Conservation (phyloP, 176 grass and related monocot genomes). For the Cenchrus fungigraminus region DNA sequence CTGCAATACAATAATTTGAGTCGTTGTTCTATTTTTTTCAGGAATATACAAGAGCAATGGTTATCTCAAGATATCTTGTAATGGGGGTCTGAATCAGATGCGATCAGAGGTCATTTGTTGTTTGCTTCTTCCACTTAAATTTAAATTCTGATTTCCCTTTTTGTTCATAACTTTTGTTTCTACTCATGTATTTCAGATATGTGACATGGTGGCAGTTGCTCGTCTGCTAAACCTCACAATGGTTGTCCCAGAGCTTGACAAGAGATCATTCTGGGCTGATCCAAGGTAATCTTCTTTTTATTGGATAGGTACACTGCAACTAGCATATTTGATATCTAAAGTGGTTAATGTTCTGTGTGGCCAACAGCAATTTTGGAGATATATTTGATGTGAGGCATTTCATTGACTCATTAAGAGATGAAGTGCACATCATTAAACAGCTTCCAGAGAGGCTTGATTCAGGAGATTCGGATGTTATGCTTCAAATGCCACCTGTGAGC, state of each 20-base stretch:
- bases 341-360: neutral
- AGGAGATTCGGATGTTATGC: slow-evolving; percentile 42
- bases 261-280: slow-evolving; percentile 96
- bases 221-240: slow-evolving; percentile 87
- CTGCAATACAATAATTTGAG: slow-evolving; percentile 11
- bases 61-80: slow-evolving; percentile 93
- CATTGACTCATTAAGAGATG: slow-evolving; percentile 78
- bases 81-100: slow-evolving; percentile 98
- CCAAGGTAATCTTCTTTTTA: slow-evolving; percentile 64
- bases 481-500: slow-evolving; percentile 81
- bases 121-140: slow-evolving; percentile 16
- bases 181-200: slow-evolving; percentile 66
- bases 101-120: slow-evolving; percentile 71
- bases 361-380: slow-evolving; percentile 80
- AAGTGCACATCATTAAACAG: slow-evolving; percentile 77
- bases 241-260: slow-evolving; percentile 89
- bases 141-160: slow-evolving; percentile 6
- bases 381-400: slow-evolving; percentile 96
- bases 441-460: slow-evolving; percentile 64
- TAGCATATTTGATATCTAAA: slow-evolving; percentile 31
- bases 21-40: slow-evolving; percentile 34
- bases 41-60: slow-evolving; percentile 90
- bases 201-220: slow-evolving; percentile 91
- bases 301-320: slow-evolving; percentile 6
- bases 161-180: neutral